Conservation (phyloP, 108 stramenopile genomes). For the Mediolabrus comicus region DNA sequence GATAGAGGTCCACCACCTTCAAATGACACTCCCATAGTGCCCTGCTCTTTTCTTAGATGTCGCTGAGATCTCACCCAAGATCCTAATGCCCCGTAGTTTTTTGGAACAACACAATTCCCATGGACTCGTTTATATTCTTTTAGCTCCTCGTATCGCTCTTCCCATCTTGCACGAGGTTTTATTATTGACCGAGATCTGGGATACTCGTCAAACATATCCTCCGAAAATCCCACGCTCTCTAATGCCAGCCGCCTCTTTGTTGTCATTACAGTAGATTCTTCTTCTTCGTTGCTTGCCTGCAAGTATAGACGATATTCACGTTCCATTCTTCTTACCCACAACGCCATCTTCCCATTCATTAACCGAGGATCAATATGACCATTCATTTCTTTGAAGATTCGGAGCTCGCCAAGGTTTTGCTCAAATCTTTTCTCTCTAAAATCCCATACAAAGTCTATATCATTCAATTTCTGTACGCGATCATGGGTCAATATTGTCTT, state of each 20-base stretch:
- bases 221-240: slow-evolving; percentile 31
- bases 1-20: slow-evolving; percentile 23
- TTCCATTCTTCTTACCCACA: slow-evolving; percentile 21
- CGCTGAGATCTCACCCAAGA: slow-evolving; percentile 46
- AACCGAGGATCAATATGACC: background rate
- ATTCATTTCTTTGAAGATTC: slow-evolving; percentile 10
- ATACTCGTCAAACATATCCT: slow-evolving; percentile 36
- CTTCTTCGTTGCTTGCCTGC: slow-evolving; percentile 2
- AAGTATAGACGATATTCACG: slow-evolving; percentile 12
- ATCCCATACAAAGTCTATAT: slow-evolving; percentile 10
- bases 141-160: slow-evolving; percentile 50
- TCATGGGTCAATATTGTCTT: slow-evolving; percentile 9
- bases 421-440: slow-evolving; percentile 11
- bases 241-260: slow-evolving; percentile 21
- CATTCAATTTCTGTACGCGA: slow-evolving; percentile 1
- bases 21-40: slow-evolving; percentile 16
- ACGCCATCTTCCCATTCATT: slow-evolving; percentile 1
- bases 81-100: slow-evolving; percentile 37
- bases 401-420: background rate
- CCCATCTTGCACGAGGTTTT: slow-evolving; percentile 39
- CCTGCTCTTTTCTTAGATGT: slow-evolving; percentile 40
- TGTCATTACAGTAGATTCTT: slow-evolving; percentile 8
- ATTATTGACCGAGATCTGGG: slow-evolving; percentile 10
- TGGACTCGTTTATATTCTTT: slow-evolving; percentile 18
- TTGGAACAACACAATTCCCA: slow-evolving; percentile 33